These are phyloP conservation scores for Pythium oligandrum DNA, from an alignment of 352 stramenopile genomes.

Conservation along the genomic window DNA sequence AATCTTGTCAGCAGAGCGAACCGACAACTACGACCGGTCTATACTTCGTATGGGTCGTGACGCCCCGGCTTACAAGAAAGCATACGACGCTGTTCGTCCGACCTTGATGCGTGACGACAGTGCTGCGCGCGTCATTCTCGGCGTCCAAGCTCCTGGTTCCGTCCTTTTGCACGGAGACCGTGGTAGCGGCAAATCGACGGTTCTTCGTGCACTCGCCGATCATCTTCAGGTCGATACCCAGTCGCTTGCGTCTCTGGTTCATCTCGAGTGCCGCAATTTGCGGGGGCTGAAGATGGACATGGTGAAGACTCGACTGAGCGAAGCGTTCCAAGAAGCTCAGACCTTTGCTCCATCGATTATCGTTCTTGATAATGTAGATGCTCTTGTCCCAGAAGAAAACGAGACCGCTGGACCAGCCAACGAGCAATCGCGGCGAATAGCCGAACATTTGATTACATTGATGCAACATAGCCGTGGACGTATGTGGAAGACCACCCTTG, in stretches of 20 bases:
- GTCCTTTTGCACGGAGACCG: slow-evolving; percentile 67
- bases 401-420: slow-evolving; percentile 68
- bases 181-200: slow-evolving; percentile 76
- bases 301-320: slow-evolving; percentile 61
- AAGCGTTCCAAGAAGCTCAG: slow-evolving; percentile 47
- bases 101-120: slow-evolving; percentile 47
- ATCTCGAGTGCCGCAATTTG: slow-evolving; percentile 64
- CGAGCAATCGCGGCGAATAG: slow-evolving; percentile 84
- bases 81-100: slow-evolving; percentile 40
- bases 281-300: slow-evolving; percentile 85
- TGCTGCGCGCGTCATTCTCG: slow-evolving; percentile 50
- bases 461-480: slow-evolving; percentile 44
- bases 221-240: slow-evolving; percentile 26
- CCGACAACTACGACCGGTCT: slow-evolving; percentile 4
- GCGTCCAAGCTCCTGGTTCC: slow-evolving; percentile 49
- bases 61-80: slow-evolving; percentile 34
- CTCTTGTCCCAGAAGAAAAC: slow-evolving; percentile 72
- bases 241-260: slow-evolving; percentile 37
- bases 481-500: slow-evolving; percentile 55
- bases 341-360: slow-evolving; percentile 54
- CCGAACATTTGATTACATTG: slow-evolving; percentile 61
- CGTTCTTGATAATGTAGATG: slow-evolving; percentile 82
- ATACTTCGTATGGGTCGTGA: slow-evolving; percentile 26
- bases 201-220: slow-evolving; percentile 44
- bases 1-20: too few species aligned